A percentile compares a stretch with the other conserved stretches of the same genome.
phyloP scores from a whole-genome alignment of 2,329 filamentous ascomycete species.

The Apiospora arundinis region DNA sequence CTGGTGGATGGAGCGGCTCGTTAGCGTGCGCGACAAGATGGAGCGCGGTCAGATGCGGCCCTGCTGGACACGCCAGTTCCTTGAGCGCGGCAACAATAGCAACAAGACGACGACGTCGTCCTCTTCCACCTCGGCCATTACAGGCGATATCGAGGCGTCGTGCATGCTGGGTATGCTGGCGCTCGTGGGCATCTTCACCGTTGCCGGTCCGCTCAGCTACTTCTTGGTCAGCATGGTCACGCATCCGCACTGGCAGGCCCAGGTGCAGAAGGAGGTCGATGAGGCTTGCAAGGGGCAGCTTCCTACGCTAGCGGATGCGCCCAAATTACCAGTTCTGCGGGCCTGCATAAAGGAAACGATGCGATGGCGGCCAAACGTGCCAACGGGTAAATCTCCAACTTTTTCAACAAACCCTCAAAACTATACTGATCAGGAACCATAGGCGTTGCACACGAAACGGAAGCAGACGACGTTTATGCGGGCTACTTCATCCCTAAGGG shows the following conservation, averaged over 20 bases:
- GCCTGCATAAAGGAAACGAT: constrained; percentile 54
- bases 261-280: constrained; percentile 52
- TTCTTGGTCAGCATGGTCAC: constrained; percentile 52
- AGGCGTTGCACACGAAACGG: constrained; percentile 58
- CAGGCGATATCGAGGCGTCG: constrained; percentile 40
- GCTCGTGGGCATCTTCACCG: constrained; percentile 45
- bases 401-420: constrained; percentile 23
- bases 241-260: constrained; percentile 53
- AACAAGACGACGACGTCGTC: constrained; percentile 35
- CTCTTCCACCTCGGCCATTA: constrained; percentile 28
- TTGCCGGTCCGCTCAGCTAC: constrained; percentile 44
- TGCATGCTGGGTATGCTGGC: constrained; percentile 46
- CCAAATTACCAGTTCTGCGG: constrained; percentile 49
- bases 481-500: constrained; percentile 58
- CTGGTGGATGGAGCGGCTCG: constrained; percentile 57
- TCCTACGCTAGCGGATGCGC: constrained; percentile 49
- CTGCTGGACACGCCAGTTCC: constrained; percentile 49
- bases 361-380: constrained; percentile 55
- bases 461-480: constrained; percentile 54
- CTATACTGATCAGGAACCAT: constrained; percentile 24
- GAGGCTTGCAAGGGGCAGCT: constrained; percentile 48
- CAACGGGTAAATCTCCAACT: constrained; percentile 36
- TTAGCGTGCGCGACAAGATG: constrained; percentile 47
- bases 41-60: constrained; percentile 44
- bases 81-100: constrained; percentile 43